Evolutionary conservation across 148 eudicot species (phyloP).

Genomic region (Polygonum maritimum): DNA sequence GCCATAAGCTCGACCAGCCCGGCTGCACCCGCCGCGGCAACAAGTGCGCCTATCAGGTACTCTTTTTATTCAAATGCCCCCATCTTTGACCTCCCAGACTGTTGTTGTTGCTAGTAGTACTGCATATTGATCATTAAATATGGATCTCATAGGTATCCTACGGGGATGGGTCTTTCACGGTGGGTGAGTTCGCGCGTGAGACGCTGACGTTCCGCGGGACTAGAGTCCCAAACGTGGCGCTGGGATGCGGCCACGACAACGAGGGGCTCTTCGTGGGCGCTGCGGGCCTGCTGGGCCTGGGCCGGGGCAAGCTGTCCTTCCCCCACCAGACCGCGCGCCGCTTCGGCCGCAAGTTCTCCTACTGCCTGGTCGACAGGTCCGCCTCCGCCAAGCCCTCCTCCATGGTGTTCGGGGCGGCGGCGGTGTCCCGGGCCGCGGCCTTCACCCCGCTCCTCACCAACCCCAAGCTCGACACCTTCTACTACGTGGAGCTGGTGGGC

Average conservation of each 20-base stretch:
- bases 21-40: conserved; percentile 48
- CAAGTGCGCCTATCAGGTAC: conserved; percentile 60
- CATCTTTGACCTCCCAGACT: too few species aligned
- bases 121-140: neutral
- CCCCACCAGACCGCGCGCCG: conserved; percentile 63
- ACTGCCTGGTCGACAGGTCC: conserved; percentile 79
- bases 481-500: conserved; percentile 69
- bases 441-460: conserved; percentile 67
- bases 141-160: conserved; percentile 24
- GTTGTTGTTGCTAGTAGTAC: too few species aligned
- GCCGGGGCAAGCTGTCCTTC: conserved; percentile 71
- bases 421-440: conserved; percentile 45
- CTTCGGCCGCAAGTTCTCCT: conserved; percentile 66
- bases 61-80: neutral
- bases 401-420: conserved; percentile 54
- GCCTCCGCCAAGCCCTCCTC: conserved; percentile 73
- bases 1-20: conserved; percentile 58
- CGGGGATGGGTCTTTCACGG: conserved; percentile 86
- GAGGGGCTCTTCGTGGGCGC: conserved; percentile 88
- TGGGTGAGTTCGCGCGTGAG: conserved; percentile 78
- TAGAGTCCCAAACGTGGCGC: conserved; percentile 51
- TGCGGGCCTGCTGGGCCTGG: conserved; percentile 77
- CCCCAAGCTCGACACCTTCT: conserved; percentile 92
- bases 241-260: conserved; percentile 94
- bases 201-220: conserved; percentile 67